A percentile compares a stretch with the other conserved stretches of the same genome.
Conservation (phyloP, 1,139 yeast genomes). For the Yamadazyma siamensis region DNA sequence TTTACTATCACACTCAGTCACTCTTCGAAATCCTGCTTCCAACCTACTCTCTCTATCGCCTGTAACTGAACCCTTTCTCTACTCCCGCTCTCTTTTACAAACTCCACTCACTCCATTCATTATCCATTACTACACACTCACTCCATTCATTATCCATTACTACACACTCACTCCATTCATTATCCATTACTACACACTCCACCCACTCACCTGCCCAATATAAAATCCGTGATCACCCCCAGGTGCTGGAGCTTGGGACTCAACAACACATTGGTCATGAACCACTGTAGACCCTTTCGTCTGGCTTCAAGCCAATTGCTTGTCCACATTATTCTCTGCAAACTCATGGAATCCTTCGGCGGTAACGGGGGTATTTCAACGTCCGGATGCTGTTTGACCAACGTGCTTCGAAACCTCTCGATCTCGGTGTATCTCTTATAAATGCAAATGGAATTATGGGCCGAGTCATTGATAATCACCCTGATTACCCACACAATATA, state of each 20-base stretch:
- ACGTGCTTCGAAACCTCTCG: conserved; percentile 40
- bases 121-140: too few relatives aligned
- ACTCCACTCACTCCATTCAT: too few relatives aligned
- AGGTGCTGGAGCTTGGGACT: conserved; percentile 57
- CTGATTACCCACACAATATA: conserved; percentile 49
- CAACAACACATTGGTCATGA: conserved; percentile 61
- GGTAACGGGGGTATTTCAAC: conserved; percentile 62
- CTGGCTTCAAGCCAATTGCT: conserved; percentile 56
- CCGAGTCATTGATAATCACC: conserved; percentile 39
- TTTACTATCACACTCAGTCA: too few relatives aligned
- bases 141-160: too few relatives aligned
- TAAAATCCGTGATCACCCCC: conserved; percentile 48
- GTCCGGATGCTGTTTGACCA: conserved; percentile 34
- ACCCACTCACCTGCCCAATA: conserved; percentile 18
- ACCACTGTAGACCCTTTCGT: conserved; percentile 70
- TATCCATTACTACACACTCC: too few relatives aligned
- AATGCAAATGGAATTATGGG: conserved; percentile 46
- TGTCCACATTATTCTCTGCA: conserved; percentile 46
- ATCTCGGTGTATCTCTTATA: conserved; percentile 69
- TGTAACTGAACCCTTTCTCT: too few relatives aligned
- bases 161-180: too few relatives aligned
- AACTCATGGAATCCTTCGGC: conserved; percentile 50
- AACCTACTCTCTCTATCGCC: too few relatives aligned
- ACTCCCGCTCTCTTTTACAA: too few relatives aligned
- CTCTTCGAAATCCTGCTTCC: too few relatives aligned